A percentile compares a stretch with the other conserved stretches of the same genome.
phyloP scores from a whole-genome alignment of 2,329 filamentous ascomycete species.

The Tolypocladium sp. region DNA sequence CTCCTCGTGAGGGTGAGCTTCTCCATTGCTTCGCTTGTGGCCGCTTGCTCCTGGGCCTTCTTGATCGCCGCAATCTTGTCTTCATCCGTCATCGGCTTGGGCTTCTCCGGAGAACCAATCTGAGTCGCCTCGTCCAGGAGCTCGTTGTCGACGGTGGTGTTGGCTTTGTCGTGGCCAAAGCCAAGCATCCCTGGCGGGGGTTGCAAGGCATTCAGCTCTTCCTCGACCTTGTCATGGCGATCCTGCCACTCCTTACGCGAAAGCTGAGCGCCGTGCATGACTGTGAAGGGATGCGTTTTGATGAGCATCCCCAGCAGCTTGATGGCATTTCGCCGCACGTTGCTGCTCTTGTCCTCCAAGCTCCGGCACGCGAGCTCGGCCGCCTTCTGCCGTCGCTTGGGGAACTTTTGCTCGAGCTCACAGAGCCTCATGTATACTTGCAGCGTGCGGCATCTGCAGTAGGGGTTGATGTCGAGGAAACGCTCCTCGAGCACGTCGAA shows the following conservation, averaged over 20 bases:
- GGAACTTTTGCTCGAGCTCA: constrained; percentile 92
- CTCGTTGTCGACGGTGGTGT: constrained; percentile 64
- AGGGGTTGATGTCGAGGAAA: constrained; percentile 93
- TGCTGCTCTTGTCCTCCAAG: constrained; percentile 95
- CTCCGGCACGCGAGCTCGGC: constrained; percentile 83
- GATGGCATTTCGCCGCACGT: constrained; percentile 89
- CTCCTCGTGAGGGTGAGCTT: constrained; percentile 81
- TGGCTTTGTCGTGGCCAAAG: constrained; percentile 52
- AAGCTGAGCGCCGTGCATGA: constrained; percentile 82
- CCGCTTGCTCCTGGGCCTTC: constrained; percentile 78
- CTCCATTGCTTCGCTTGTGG: constrained; percentile 78
- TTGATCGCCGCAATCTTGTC: constrained; percentile 63
- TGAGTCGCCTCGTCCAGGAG: constrained; percentile 86
- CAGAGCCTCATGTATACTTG: constrained; percentile 91
- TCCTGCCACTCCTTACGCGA: constrained; percentile 78
- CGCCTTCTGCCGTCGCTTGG: constrained; percentile 79
- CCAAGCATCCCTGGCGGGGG: constrained; percentile 64
- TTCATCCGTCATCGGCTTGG: constrained; percentile 64
- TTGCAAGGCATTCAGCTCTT: constrained; percentile 71
- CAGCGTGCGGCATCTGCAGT: constrained; percentile 83
- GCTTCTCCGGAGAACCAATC: constrained; percentile 60
- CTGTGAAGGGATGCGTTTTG: constrained; percentile 87
- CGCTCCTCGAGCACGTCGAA: constrained; percentile 95
- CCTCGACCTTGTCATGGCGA: constrained; percentile 72
- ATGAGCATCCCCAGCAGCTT: constrained; percentile 83